Percentiles rank a stretch among this genome's conserved stretches.
phyloP scores from a whole-genome alignment of 2,329 filamentous ascomycete species.

The Alternaria tenuissima region DNA sequence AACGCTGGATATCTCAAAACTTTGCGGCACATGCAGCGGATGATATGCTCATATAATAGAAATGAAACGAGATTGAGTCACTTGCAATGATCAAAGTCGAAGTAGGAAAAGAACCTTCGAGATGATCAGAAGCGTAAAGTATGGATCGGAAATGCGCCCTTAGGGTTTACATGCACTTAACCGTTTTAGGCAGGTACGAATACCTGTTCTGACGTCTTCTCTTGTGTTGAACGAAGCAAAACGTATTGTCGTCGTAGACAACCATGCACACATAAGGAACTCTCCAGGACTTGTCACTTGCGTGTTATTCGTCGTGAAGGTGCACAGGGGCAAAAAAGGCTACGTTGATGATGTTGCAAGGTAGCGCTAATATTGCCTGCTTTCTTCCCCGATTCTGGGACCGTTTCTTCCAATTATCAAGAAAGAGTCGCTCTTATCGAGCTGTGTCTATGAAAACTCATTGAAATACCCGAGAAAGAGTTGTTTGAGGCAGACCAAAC shows the following conservation, averaged over 20 bases:
- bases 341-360: neutral
- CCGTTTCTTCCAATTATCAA: neutral
- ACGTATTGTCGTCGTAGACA: neutral
- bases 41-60: neutral
- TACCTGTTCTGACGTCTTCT: neutral
- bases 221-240: neutral
- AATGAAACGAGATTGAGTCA: neutral
- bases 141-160: conserved; percentile 2
- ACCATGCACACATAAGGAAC: neutral
- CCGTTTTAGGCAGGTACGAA: conserved; percentile 12
- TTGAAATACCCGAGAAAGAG: too few species aligned
- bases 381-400: neutral
- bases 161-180: conserved; percentile 4
- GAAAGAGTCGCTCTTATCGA: neutral
- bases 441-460: neutral
- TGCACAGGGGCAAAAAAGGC: neutral
- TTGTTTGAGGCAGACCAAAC: neutral
- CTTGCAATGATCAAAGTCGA: neutral
- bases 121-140: neutral
- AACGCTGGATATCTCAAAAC: neutral
- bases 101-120: neutral
- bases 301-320: neutral
- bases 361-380: neutral
- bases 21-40: neutral
- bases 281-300: too few species aligned